phyloP scores from a whole-genome alignment of 495 filamentous ascomycete genomes.

The Aspergillus sclerotioniger region DNA sequence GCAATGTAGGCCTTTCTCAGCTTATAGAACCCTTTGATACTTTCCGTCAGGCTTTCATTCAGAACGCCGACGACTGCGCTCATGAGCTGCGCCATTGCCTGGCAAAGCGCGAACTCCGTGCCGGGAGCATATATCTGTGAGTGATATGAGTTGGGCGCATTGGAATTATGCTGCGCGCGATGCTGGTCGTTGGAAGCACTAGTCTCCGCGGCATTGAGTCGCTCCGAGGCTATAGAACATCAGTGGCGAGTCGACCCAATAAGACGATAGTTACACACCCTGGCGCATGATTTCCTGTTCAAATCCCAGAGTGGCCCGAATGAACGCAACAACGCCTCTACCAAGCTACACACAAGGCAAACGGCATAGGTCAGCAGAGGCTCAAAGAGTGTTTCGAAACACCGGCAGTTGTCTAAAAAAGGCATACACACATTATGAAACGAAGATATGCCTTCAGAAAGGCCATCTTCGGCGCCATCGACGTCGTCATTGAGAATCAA shows the following conservation, averaged over 20 bases:
- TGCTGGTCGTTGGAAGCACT: conserved; percentile 75
- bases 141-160: conserved; percentile 47
- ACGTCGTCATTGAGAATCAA: conserved; percentile 94
- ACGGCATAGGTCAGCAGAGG: conserved; percentile 18
- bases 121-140: conserved; percentile 75
- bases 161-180: conserved; percentile 56
- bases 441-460: conserved; percentile 74
- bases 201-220: conserved; percentile 75
- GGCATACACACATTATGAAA: conserved; percentile 68
- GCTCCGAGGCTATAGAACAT: conserved; percentile 56
- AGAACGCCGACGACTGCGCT: conserved; percentile 82
- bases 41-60: conserved; percentile 91
- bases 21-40: conserved; percentile 88
- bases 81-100: conserved; percentile 85
- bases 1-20: conserved; percentile 86
- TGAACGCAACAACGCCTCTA: conserved; percentile 75
- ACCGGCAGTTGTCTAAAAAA: conserved; percentile 8
- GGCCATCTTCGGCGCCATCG: conserved; percentile 72
- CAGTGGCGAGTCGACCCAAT: conserved; percentile 1
- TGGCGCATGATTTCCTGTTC: conserved; percentile 93
- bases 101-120: conserved; percentile 76
- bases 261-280: conserved; percentile 38
- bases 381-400: conserved; percentile 3
- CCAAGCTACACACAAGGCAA: conserved; percentile 55
- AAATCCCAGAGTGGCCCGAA: conserved; percentile 84